Percentiles rank a stretch among this genome's conserved stretches.
phyloP scores from a whole-genome alignment of 768 basidiomycete species.

The Mrakia blollopis region DNA sequence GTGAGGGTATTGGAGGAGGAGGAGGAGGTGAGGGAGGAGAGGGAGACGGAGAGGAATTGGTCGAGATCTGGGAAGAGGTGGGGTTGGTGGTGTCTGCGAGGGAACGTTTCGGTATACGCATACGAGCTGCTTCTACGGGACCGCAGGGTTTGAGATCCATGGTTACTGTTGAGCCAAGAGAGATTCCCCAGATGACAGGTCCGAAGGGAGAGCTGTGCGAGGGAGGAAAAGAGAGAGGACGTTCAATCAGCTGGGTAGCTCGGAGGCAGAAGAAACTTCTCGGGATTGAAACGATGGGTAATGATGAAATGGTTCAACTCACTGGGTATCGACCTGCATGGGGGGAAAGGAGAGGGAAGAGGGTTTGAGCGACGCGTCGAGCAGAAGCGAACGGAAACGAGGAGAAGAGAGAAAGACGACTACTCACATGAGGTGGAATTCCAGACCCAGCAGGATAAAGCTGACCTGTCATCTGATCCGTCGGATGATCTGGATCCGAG shows the following conservation, averaged over 20 bases:
- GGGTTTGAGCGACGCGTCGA: background rate
- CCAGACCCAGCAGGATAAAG: slow-evolving; percentile 28
- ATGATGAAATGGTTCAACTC: background rate
- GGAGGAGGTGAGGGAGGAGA: background rate
- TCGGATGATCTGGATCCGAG: slow-evolving; percentile 1
- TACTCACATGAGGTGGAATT: slow-evolving; percentile 29
- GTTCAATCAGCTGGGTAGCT: no score
- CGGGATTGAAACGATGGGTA: background rate
- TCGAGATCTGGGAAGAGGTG: no score
- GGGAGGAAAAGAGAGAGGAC: background rate
- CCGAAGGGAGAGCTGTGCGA: slow-evolving; percentile 24
- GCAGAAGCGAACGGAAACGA: background rate
- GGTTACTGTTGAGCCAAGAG: slow-evolving; percentile 20
- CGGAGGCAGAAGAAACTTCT: background rate
- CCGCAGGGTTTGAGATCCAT: slow-evolving; percentile 32
- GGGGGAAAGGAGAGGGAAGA: background rate
- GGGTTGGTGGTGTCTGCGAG: background rate
- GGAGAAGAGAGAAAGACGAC: background rate
- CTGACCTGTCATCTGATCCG: slow-evolving; percentile 31
- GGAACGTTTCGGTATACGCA: slow-evolving; percentile 27
- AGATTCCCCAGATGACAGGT: slow-evolving; percentile 31
- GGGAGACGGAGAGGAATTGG: background rate
- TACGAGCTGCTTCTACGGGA: slow-evolving; percentile 19
- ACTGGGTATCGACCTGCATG: slow-evolving; percentile 30
- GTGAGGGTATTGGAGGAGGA: background rate